Percentiles rank a stretch among this genome's conserved stretches.
These are phyloP conservation scores for Penicillium sp. DNA, from an alignment of 2,329 filamentous ascomycete genomes.

Conservation along the genomic window DNA sequence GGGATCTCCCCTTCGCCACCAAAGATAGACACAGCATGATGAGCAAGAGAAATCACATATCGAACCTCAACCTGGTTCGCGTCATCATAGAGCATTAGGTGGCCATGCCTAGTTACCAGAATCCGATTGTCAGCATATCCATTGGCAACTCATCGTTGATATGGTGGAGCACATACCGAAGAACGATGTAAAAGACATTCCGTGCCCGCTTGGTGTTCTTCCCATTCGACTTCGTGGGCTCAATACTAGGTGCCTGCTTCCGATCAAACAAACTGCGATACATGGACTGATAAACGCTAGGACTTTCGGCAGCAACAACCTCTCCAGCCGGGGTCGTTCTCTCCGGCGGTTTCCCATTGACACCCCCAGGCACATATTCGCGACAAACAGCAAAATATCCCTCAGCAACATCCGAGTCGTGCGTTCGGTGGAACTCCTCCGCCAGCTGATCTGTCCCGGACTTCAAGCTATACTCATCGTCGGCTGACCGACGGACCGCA, in stretches of 20 bases:
- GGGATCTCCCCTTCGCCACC: constrained; percentile 75
- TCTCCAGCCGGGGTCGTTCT: constrained; percentile 77
- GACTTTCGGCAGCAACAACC: constrained; percentile 76
- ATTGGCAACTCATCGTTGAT: neutral
- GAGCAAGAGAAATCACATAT: constrained; percentile 88
- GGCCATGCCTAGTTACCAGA: constrained; percentile 68
- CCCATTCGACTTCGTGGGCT: constrained; percentile 51
- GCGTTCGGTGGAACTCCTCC: constrained; percentile 61
- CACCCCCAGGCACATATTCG: constrained; percentile 86
- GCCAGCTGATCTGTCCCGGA: constrained; percentile 60
- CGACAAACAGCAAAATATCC: constrained; percentile 95
- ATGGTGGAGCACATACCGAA: constrained; percentile 61
- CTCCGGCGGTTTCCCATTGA: constrained; percentile 91
- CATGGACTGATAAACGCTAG: constrained; percentile 97
- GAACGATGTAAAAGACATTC: constrained; percentile 90
- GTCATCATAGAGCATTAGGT: constrained; percentile 97
- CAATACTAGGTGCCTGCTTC: constrained; percentile 60
- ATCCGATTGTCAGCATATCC: constrained; percentile 13
- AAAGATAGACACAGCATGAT: constrained; percentile 80
- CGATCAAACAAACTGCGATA: constrained; percentile 94
- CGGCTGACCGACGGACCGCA: constrained; percentile 55
- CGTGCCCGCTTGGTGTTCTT: constrained; percentile 62
- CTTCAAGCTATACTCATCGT: constrained; percentile 66
- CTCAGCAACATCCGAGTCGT: constrained; percentile 76
- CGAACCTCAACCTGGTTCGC: constrained; percentile 92